Evolutionary conservation across 2,329 filamentous ascomycete species (phyloP).

Genomic region (Lithohypha guttulata): DNA sequence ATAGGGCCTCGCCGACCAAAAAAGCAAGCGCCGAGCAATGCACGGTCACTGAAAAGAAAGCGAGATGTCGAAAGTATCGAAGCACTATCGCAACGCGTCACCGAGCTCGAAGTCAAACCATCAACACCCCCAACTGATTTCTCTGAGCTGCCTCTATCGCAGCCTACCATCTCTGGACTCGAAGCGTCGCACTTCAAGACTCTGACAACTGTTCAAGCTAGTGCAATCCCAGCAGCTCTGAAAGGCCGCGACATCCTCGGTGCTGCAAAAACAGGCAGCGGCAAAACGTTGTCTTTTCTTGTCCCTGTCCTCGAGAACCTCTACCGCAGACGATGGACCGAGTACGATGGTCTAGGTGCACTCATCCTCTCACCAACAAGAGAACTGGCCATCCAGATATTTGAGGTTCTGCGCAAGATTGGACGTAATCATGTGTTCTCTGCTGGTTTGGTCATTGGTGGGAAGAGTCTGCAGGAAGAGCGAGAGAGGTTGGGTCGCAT

Average conservation of each 20-base stretch:
- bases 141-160: conserved; percentile 73
- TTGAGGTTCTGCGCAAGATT: conserved; percentile 83
- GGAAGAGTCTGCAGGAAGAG: conserved; percentile 81
- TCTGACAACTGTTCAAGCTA: conserved; percentile 82
- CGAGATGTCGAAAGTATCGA: conserved; percentile 35
- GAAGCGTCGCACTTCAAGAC: conserved; percentile 79
- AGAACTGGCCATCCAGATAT: conserved; percentile 93
- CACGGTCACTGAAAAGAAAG: conserved; percentile 34
- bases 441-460: conserved; percentile 85
- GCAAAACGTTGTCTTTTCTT: conserved; percentile 89
- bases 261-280: conserved; percentile 88
- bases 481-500: conserved; percentile 74
- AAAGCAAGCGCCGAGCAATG: conserved; percentile 14
- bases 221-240: conserved; percentile 77
- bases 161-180: conserved; percentile 66
- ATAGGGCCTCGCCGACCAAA: conserved; percentile 22
- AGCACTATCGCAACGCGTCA: conserved; percentile 32
- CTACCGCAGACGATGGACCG: conserved; percentile 78
- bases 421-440: conserved; percentile 84
- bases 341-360: conserved; percentile 81
- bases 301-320: conserved; percentile 87
- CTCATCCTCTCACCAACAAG: conserved; percentile 89
- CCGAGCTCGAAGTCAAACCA: conserved; percentile 32
- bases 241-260: conserved; percentile 82
- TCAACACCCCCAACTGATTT: conserved; percentile 55